These are phyloP conservation scores for Vanderwaltozyma polyspora DNA, from an alignment of 805 yeast species.

Conservation along the genomic window DNA sequence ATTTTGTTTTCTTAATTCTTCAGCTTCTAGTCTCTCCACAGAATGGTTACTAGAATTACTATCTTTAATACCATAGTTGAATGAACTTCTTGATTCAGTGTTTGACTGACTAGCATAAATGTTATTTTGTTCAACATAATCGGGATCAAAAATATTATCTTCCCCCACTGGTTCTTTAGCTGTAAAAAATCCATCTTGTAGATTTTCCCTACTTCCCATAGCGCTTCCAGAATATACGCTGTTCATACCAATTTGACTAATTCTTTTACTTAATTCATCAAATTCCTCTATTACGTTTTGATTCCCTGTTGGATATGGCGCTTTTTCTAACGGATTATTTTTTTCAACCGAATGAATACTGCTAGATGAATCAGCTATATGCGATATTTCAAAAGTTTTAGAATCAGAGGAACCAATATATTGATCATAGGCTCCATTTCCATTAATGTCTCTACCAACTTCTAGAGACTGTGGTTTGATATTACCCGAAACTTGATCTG, in stretches of 20 bases:
- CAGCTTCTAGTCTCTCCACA: too few relatives aligned
- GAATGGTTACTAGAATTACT: too few relatives aligned
- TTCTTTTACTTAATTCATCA: slow-evolving; percentile 13
- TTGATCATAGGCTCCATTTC: slow-evolving; percentile 15
- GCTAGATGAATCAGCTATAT: slow-evolving; percentile 15
- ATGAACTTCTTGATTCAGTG: too few relatives aligned
- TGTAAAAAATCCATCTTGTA: neutral
- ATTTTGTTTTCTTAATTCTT: too few relatives aligned
- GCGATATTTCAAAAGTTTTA: slow-evolving; percentile 16
- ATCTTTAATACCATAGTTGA: too few relatives aligned
- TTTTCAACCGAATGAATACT: slow-evolving; percentile 8
- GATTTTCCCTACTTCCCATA: neutral
- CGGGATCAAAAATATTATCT: slow-evolving; percentile 21
- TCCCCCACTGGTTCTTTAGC: slow-evolving; percentile 3
- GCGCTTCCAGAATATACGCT: slow-evolving; percentile 1
- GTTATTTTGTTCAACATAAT: slow-evolving; percentile 19
- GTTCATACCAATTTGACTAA: slow-evolving; percentile 11
- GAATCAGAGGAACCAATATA: slow-evolving; percentile 14
- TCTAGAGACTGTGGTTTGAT: slow-evolving; percentile 1
- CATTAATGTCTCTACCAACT: neutral
- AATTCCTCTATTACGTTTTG: too few relatives aligned
- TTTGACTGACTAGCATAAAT: too few relatives aligned
- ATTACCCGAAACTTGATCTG: slow-evolving; percentile 1
- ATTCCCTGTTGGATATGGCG: too few relatives aligned
- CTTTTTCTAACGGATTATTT: too few relatives aligned